A percentile compares a stretch with the other conserved stretches of the same genome.
Conservation (phyloP, 139 green algal genomes). For the Chlamydomonas sp. region DNA sequence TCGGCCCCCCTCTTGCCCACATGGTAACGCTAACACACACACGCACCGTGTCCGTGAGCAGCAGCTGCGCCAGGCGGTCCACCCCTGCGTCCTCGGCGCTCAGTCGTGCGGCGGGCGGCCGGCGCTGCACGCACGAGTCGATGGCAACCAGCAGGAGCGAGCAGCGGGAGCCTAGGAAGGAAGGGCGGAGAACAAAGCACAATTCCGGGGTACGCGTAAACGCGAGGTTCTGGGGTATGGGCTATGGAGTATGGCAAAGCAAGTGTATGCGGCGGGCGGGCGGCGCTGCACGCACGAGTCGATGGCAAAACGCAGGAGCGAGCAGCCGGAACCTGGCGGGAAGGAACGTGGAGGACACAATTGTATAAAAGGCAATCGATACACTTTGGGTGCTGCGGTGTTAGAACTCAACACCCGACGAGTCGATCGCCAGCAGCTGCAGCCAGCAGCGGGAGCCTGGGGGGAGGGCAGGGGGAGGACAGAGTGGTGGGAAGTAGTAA, state of each 20-base stretch:
- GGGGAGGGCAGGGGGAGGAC: background rate
- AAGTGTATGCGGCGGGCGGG: conserved; percentile 60
- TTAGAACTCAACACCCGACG: too few relatives aligned
- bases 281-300: conserved; percentile 82
- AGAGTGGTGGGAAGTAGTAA: too few relatives aligned
- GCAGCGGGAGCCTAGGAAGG: conserved; percentile 43
- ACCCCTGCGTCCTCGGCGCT: conserved; percentile 75
- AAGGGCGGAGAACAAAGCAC: background rate
- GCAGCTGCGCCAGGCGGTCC: conserved; percentile 76
- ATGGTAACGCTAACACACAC: background rate
- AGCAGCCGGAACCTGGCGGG: conserved; percentile 48
- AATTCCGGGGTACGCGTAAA: too few relatives aligned
- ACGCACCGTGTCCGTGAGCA: conserved; percentile 27
- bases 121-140: conserved; percentile 81
- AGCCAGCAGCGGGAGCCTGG: conserved; percentile 51
- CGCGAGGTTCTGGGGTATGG: too few relatives aligned
- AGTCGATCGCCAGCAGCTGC: conserved; percentile 11
- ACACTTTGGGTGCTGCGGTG: too few relatives aligned
- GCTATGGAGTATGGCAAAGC: too few relatives aligned
- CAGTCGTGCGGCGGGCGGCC: conserved; percentile 68
- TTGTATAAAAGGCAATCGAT: too few relatives aligned
- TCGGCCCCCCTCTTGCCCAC: background rate
- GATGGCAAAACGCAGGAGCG: conserved; percentile 73
- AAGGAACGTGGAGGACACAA: background rate
- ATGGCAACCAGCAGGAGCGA: conserved; percentile 75